A percentile compares a stretch with the other conserved stretches of the same genome.
These are phyloP conservation scores for Vitis riparia DNA, from an alignment of 164 flowering plant genomes.

Conservation along the genomic window DNA sequence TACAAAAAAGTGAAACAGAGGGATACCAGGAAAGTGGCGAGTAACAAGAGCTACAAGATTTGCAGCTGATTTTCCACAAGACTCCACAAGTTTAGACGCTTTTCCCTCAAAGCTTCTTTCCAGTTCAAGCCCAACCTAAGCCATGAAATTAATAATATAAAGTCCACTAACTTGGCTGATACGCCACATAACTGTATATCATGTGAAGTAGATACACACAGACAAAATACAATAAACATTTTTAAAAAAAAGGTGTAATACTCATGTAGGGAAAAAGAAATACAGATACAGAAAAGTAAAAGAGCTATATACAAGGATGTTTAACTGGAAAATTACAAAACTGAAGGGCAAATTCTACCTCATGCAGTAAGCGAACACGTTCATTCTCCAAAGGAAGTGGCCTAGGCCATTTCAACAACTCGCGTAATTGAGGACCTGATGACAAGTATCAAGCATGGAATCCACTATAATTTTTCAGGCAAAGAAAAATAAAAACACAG, in stretches of 20 bases:
- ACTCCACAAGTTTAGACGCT: conserved; percentile 81
- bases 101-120: conserved; percentile 83
- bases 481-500: background rate
- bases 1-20: background rate
- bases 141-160: background rate
- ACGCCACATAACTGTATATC: too few species aligned
- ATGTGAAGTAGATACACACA: background rate
- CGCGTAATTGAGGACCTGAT: conserved; percentile 78
- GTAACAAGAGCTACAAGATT: conserved; percentile 76
- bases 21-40: conserved; percentile 83
- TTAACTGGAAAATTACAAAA: too few species aligned
- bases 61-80: conserved; percentile 81
- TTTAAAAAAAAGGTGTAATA: background rate
- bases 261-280: too few species aligned
- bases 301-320: background rate
- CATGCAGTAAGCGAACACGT: conserved; percentile 80
- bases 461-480: background rate
- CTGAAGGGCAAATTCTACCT: conserved; percentile 42
- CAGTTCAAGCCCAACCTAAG: conserved; percentile 79
- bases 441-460: conserved; percentile 6
- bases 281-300: background rate
- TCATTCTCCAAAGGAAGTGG: conserved; percentile 98
- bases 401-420: conserved; percentile 85
- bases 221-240: background rate
- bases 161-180: too few species aligned